Evolutionary conservation across 352 stramenopile genomes (phyloP).

Genomic region (Globisporangium apiculatum): DNA sequence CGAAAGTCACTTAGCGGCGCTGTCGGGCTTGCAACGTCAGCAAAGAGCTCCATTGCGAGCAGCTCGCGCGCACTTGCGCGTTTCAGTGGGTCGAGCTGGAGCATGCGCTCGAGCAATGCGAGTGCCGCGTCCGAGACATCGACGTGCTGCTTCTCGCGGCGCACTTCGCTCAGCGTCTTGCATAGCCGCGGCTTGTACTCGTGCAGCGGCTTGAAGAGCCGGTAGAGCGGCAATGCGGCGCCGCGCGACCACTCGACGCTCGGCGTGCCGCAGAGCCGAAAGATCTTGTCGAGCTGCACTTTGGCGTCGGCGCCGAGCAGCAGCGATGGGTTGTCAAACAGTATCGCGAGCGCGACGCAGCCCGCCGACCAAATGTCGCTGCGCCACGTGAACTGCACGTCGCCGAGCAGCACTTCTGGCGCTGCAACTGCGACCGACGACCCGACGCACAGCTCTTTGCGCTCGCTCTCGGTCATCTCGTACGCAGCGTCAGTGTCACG

Average conservation of each 20-base stretch:
- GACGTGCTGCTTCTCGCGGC: slow-evolving; percentile 35
- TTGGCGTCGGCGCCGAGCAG: slow-evolving; percentile 53
- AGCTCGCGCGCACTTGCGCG: slow-evolving; percentile 42
- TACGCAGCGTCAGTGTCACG: slow-evolving; percentile 35
- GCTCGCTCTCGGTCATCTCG: slow-evolving; percentile 66
- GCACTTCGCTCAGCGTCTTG: slow-evolving; percentile 63
- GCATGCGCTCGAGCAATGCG: slow-evolving; percentile 62
- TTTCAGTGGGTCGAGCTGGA: slow-evolving; percentile 66
- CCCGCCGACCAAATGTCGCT: slow-evolving; percentile 73
- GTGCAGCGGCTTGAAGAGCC: slow-evolving; percentile 48
- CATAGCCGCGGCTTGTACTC: slow-evolving; percentile 72
- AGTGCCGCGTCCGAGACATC: slow-evolving; percentile 45
- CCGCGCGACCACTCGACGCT: slow-evolving; percentile 40
- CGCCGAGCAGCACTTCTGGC: slow-evolving; percentile 68
- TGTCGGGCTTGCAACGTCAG: slow-evolving; percentile 19
- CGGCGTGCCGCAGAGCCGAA: slow-evolving; percentile 68
- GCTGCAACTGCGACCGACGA: slow-evolving; percentile 58
- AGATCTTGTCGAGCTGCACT: slow-evolving; percentile 75
- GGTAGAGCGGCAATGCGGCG: slow-evolving; percentile 49
- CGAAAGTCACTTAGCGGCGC: slow-evolving; percentile 29
- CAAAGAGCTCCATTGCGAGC: slow-evolving; percentile 55
- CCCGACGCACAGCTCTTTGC: slow-evolving; percentile 66
- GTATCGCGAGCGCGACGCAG: slow-evolving; percentile 52
- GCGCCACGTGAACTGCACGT: slow-evolving; percentile 59
- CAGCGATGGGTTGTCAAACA: slow-evolving; percentile 59